A percentile compares a stretch with the other conserved stretches of the same genome.
phyloP scores from a whole-genome alignment of 2,329 filamentous ascomycete species.

The Immersiporthe knoxdaviesiana region DNA sequence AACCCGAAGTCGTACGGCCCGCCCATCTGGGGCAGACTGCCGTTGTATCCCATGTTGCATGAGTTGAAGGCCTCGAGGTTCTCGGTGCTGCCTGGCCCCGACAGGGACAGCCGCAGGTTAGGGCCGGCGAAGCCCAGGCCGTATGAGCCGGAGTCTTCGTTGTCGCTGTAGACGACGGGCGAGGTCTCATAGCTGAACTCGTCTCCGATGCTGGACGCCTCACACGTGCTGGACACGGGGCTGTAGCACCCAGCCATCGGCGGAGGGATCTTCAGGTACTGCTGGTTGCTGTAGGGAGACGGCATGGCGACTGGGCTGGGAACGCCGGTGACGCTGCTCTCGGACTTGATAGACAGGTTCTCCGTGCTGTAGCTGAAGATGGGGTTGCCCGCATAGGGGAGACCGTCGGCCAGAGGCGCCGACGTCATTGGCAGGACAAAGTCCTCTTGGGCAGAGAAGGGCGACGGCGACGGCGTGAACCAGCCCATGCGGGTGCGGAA shows the following conservation, averaged over 20 bases:
- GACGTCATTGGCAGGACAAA: constrained; percentile 46
- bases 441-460: constrained; percentile 40
- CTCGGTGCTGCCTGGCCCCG: constrained; percentile 38
- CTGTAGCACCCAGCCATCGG: constrained; percentile 64
- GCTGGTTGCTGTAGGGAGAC: constrained; percentile 56
- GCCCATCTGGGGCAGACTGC: constrained; percentile 51
- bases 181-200: constrained; percentile 41
- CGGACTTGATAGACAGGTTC: constrained; percentile 59
- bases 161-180: constrained; percentile 66
- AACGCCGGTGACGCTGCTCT: constrained; percentile 49
- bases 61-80: constrained; percentile 16
- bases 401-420: constrained; percentile 34
- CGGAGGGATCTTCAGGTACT: constrained; percentile 67
- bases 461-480: constrained; percentile 61
- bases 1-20: constrained; percentile 59
- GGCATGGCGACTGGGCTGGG: constrained; percentile 60
- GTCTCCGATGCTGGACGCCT: constrained; percentile 39
- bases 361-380: constrained; percentile 68
- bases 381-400: constrained; percentile 58
- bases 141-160: constrained; percentile 58
- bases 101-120: constrained; percentile 50
- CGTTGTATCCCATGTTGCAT: constrained; percentile 41
- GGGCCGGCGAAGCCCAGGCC: constrained; percentile 51
- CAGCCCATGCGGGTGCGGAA: constrained; percentile 73
- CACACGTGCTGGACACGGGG: constrained; percentile 64